Base-by-base conservation (phyloP, 768 basidiomycete species). In the Russula earlei region DNA sequence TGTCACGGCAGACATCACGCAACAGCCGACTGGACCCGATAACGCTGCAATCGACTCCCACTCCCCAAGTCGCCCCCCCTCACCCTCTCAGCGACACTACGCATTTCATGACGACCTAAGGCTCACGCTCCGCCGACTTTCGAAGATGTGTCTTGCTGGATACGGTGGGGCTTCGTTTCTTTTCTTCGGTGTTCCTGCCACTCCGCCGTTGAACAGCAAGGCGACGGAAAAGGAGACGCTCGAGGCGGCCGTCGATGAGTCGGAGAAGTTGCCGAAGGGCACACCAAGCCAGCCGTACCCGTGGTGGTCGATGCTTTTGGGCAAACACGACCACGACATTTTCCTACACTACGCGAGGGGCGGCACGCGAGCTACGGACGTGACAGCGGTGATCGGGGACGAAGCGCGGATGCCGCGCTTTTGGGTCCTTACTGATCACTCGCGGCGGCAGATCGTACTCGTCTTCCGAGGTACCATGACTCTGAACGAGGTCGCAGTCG, bases 351-450 rank as follows among this genome's bases (percentile, higher is more conserved):
- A 82, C 54, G 79, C 71, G 5, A 60, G 58, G 20, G 58, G 65
- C 4, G 64, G 62, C 15, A 55, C 52, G 3, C 24, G 56, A 6
- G 33, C 37, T 17, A 50, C 55, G 33, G 55, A 51, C 22, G 54
- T 62, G 15, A 63, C 63, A 3, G 83, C 83, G 8, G 79, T 83
- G 33, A 75, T 85, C 22, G 84, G 86, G 14, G 72, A 76, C 45
- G 83, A 84, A 61, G 77, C 80, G 58, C 74, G 82, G 58, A 85
- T 89, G 82, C 89, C 90, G 3, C 75, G 87, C 34, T 91, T 85
- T 66, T 91, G 90, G 88, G 83, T 91, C 4, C 74, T 92, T 19
- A 90, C 87, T 0, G 90, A 91, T 66, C 85, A 92, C 64, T 75
- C 75, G 43, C 75, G 89, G 37, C 72, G 70, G 5, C 84, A 91